phyloP scores from a whole-genome alignment of 2,329 filamentous ascomycete genomes.

The Colletotrichum incanum region DNA sequence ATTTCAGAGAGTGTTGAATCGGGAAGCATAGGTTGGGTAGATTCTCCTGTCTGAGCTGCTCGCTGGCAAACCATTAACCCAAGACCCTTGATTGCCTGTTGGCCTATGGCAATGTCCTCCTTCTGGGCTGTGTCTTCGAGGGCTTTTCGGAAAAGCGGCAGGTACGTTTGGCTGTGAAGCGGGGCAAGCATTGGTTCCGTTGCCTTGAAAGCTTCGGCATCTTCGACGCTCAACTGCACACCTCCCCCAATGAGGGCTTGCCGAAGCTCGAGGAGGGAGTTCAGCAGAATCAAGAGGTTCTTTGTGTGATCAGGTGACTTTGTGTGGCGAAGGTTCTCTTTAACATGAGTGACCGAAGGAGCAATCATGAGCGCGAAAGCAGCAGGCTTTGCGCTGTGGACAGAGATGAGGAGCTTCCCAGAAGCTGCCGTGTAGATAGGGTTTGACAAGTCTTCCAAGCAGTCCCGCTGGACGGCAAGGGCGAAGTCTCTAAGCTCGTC shows the following conservation, averaged over 20 bases:
- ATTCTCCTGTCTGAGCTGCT: slow-evolving; percentile 45
- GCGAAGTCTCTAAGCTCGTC: slow-evolving; percentile 63
- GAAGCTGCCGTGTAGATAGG: slow-evolving; percentile 67
- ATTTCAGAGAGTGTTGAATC: slow-evolving; percentile 52
- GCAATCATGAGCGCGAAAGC: slow-evolving; percentile 66
- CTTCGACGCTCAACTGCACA: slow-evolving; percentile 51
- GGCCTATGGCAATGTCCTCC: slow-evolving; percentile 59
- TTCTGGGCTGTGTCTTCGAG: slow-evolving; percentile 49
- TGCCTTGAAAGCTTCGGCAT: slow-evolving; percentile 55
- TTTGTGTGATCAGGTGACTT: slow-evolving; percentile 66
- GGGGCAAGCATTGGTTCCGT: slow-evolving; percentile 57
- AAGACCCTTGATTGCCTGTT: slow-evolving; percentile 62
- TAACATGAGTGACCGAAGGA: slow-evolving; percentile 64
- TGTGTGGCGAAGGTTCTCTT: slow-evolving; percentile 65
- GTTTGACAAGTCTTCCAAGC: slow-evolving; percentile 68
- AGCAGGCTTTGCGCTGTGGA: slow-evolving; percentile 63
- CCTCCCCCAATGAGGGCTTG: slow-evolving; percentile 55
- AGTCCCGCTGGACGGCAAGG: slow-evolving; percentile 66
- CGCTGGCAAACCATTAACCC: slow-evolving; percentile 62
- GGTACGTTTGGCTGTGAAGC: slow-evolving; percentile 62
- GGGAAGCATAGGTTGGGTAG: slow-evolving; percentile 36
- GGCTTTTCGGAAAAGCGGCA: slow-evolving; percentile 53
- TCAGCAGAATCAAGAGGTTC: slow-evolving; percentile 67
- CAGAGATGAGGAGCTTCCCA: slow-evolving; percentile 67
- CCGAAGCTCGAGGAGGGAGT: slow-evolving; percentile 65